Percentiles rank a stretch among this genome's conserved stretches.
These are phyloP conservation scores for Cercospora janseana DNA, from an alignment of 2,329 filamentous ascomycete species.

Conservation along the genomic window DNA sequence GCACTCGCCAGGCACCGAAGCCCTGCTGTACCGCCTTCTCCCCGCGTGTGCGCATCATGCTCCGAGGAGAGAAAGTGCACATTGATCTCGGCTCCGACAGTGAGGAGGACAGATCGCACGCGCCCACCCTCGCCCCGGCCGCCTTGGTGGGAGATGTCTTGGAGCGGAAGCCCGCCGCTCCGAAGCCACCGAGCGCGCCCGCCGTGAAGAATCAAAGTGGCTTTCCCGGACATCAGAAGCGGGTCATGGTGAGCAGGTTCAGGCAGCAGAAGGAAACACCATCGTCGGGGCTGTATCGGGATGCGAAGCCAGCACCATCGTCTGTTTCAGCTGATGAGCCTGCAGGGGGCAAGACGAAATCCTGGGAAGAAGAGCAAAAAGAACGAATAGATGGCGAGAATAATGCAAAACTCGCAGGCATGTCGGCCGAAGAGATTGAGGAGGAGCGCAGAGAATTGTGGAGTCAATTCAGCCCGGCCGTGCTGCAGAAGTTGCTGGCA, in stretches of 20 bases:
- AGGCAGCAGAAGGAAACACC: slow-evolving; percentile 58
- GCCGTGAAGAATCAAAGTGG: slow-evolving; percentile 60
- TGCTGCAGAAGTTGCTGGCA: slow-evolving; percentile 74
- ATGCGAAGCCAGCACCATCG: not conserved
- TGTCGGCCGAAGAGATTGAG: slow-evolving; percentile 80
- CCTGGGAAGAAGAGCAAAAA: slow-evolving; percentile 58
- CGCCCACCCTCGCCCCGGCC: slow-evolving; percentile 20
- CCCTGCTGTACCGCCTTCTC: no score
- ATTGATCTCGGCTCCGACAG: slow-evolving; percentile 56
- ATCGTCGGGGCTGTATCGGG: not conserved
- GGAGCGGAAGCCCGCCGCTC: slow-evolving; percentile 63
- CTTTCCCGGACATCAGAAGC: slow-evolving; percentile 86
- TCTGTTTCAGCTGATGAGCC: not conserved
- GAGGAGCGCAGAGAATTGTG: slow-evolving; percentile 78
- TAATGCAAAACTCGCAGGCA: slow-evolving; percentile 65
- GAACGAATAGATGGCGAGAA: slow-evolving; percentile 81
- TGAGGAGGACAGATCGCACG: slow-evolving; percentile 26
- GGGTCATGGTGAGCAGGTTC: slow-evolving; percentile 71
- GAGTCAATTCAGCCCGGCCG: slow-evolving; percentile 67
- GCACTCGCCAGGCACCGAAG: slow-evolving; percentile 1
- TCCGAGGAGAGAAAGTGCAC: slow-evolving; percentile 60
- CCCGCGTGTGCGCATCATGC: slow-evolving; percentile 35
- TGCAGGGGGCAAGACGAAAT: slow-evolving; percentile 25
- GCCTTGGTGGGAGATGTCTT: slow-evolving; percentile 70
- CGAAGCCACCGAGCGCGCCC: slow-evolving; percentile 64